phyloP scores from a whole-genome alignment of 108 stramenopile genomes.

The Cylindrotheca fusiformis region DNA sequence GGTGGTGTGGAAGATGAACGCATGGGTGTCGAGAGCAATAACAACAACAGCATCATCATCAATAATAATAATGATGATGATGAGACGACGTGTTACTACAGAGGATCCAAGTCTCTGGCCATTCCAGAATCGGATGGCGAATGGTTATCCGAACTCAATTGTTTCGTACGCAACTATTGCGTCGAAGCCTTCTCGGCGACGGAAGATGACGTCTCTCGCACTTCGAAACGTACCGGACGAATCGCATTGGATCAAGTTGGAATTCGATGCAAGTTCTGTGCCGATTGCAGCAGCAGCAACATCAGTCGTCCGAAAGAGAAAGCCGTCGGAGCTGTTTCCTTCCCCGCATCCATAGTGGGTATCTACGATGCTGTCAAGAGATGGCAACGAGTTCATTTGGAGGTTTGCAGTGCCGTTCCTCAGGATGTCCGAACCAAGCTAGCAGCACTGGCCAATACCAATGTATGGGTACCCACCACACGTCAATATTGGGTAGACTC shows the following conservation, averaged over 20 bases:
- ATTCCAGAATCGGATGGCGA: constrained; percentile 47
- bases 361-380: constrained; percentile 62
- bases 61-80: neutral
- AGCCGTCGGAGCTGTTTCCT: constrained; percentile 36
- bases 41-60: neutral
- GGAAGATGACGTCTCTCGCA: constrained; percentile 60
- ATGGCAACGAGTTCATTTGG: constrained; percentile 44
- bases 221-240: constrained; percentile 55
- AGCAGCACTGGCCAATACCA: constrained; percentile 6
- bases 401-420: constrained; percentile 30
- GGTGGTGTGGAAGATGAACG: constrained; percentile 19
- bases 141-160: constrained; percentile 66
- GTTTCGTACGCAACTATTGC: constrained; percentile 62
- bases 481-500: constrained; percentile 64
- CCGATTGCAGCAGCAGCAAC: too few species aligned
- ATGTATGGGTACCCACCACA: constrained; percentile 40
- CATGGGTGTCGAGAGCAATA: neutral
- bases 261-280: constrained; percentile 64
- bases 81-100: constrained; percentile 13
- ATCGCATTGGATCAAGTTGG: constrained; percentile 54
- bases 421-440: constrained; percentile 18
- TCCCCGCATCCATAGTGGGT: constrained; percentile 37
- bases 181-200: constrained; percentile 78
- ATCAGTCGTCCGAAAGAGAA: constrained; percentile 24
- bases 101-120: constrained; percentile 28